phyloP scores from a whole-genome alignment of 73 alveolate genomes.

The Paramecium sexaurelia region DNA sequence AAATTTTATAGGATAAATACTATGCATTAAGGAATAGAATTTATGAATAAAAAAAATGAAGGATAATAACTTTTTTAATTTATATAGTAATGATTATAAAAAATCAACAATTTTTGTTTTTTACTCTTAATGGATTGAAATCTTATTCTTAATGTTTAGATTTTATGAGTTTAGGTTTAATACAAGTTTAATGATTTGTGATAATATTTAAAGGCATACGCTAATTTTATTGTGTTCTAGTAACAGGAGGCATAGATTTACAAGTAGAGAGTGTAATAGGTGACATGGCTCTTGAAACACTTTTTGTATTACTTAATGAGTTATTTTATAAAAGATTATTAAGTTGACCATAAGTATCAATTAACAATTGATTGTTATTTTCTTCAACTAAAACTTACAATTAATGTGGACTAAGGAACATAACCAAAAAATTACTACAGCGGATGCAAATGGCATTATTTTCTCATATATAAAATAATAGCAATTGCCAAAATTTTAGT shows the following conservation, averaged over 20 bases:
- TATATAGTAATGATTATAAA: not conserved
- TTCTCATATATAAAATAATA: constrained; percentile 10
- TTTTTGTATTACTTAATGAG: not conserved
- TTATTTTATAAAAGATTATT: not conserved
- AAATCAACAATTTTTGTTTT: not conserved
- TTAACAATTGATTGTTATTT: not conserved
- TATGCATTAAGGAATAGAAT: constrained; percentile 28
- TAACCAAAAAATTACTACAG: constrained; percentile 3
- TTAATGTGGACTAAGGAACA: not conserved
- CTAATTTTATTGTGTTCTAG: not conserved
- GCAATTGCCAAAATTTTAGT: constrained; percentile 24
- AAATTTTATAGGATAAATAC: not conserved
- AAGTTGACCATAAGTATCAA: constrained; percentile 1
- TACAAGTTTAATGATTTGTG: not conserved
- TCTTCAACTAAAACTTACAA: not conserved
- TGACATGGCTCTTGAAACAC: constrained; percentile 23
- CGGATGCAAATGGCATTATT: not conserved
- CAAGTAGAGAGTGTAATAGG: not conserved
- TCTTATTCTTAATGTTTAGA: constrained; percentile 18
- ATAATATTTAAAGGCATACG: not conserved
- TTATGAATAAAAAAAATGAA: constrained; percentile 31
- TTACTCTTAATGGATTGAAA: not conserved
- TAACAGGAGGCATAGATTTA: constrained; percentile 15
- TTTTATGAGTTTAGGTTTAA: not conserved
- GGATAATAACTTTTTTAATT: not conserved